Evolutionary conservation across 306 rosid genomes (phyloP).

Genomic region (Aeschynomene evenia): DNA sequence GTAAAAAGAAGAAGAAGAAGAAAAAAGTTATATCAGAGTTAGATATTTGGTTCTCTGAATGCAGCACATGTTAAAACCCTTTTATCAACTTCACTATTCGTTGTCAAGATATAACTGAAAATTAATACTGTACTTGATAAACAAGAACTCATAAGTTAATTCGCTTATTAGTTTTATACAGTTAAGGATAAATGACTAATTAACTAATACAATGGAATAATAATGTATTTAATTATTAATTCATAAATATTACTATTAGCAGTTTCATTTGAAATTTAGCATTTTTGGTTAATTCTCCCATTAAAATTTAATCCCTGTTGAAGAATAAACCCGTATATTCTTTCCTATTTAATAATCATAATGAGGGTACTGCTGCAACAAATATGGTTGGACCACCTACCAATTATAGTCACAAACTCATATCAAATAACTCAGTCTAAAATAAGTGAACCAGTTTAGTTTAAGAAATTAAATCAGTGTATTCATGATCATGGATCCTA

Average conservation of each 20-base stretch:
- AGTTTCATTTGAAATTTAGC: background rate
- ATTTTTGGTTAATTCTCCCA: background rate
- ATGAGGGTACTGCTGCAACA: background rate
- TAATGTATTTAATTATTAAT: background rate
- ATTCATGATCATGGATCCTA: background rate
- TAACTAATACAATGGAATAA: background rate
- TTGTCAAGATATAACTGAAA: too few species aligned
- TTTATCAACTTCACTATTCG: too few species aligned
- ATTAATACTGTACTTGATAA: too few species aligned
- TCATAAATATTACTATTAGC: background rate
- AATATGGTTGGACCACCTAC: background rate
- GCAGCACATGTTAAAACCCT: too few species aligned
- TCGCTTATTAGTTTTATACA: background rate
- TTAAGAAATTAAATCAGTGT: too few species aligned
- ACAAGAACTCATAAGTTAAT: too few species aligned
- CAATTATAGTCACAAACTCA: background rate
- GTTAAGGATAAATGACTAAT: background rate
- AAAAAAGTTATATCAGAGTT: too few species aligned
- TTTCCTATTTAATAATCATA: background rate
- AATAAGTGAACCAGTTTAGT: too few species aligned
- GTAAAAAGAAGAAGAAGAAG: too few species aligned
- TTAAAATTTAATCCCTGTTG: background rate
- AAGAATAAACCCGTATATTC: slow-evolving; percentile 17
- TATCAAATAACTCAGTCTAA: too few species aligned
- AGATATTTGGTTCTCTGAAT: too few species aligned